phyloP scores from a whole-genome alignment of 2,329 filamentous ascomycete genomes.

The Dichotomopilus funicola region DNA sequence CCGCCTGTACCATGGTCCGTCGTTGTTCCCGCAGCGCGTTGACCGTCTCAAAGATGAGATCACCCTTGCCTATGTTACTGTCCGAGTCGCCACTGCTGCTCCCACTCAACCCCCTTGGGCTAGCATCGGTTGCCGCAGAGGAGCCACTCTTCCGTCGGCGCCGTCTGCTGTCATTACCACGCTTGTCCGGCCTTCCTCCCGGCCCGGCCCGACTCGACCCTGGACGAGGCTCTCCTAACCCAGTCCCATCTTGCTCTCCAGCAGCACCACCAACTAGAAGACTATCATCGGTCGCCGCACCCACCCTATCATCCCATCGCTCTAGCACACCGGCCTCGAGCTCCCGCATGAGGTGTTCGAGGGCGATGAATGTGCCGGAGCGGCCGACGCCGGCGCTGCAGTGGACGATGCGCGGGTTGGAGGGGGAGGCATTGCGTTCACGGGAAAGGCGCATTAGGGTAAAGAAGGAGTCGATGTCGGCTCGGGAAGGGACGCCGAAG shows the following conservation, averaged over 20 bases:
- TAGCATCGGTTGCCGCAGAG: too few species aligned
- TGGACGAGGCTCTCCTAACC: too few species aligned
- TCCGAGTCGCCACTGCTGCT: slow-evolving; percentile 3
- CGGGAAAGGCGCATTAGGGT: slow-evolving; percentile 62
- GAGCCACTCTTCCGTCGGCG: neutral
- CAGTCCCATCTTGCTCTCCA: neutral
- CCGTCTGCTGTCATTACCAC: neutral
- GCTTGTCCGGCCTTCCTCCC: neutral
- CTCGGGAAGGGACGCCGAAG: slow-evolving; percentile 69
- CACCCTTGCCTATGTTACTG: slow-evolving; percentile 30
- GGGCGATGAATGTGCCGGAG: slow-evolving; percentile 89
- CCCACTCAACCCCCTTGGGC: neutral
- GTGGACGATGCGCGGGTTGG: slow-evolving; percentile 74
- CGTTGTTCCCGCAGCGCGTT: slow-evolving; percentile 78
- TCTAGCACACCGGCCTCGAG: slow-evolving; percentile 67
- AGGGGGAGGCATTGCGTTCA: slow-evolving; percentile 45
- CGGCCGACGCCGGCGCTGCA: slow-evolving; percentile 91
- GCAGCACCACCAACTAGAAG: neutral
- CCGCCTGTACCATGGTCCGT: slow-evolving; percentile 91
- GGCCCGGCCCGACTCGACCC: neutral
- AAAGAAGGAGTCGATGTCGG: slow-evolving; percentile 62
- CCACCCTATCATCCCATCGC: slow-evolving; percentile 31
- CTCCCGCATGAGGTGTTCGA: slow-evolving; percentile 86
- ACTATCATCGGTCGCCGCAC: neutral
- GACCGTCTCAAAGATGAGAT: slow-evolving; percentile 73